Percentiles rank a stretch among this genome's conserved stretches.
Conservation (phyloP, 441 rosid genomes). For the Raphanus hybrid region DNA sequence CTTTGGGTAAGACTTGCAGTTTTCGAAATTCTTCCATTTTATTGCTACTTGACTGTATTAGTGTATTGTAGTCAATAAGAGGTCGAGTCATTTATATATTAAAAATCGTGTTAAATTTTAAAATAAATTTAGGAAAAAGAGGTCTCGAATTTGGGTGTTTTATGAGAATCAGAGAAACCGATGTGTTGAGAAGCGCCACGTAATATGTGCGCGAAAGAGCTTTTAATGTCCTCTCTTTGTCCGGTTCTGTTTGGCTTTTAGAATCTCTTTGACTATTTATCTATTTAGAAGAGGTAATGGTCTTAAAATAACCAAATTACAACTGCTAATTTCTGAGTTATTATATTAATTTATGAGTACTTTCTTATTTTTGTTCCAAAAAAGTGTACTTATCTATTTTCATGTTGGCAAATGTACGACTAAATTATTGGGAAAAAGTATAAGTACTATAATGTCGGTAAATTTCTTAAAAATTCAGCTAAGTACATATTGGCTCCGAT, state of each 20-base stretch:
- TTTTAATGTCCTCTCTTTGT: slow-evolving; percentile 43
- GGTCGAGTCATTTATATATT: slow-evolving; percentile 33
- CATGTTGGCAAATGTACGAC: too few species aligned
- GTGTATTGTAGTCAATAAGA: slow-evolving; percentile 22
- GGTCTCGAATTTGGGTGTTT: slow-evolving; percentile 50
- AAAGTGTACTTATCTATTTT: too few species aligned
- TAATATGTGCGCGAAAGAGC: slow-evolving; percentile 25
- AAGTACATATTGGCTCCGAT: too few species aligned
- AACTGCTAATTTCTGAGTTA: too few species aligned
- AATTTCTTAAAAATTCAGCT: too few species aligned
- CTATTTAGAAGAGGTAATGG: not conserved
- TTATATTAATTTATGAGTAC: too few species aligned
- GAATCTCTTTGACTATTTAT: slow-evolving; percentile 41
- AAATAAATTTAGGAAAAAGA: slow-evolving; percentile 37
- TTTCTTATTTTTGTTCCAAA: too few species aligned
- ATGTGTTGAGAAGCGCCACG: slow-evolving; percentile 40
- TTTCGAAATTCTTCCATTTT: slow-evolving; percentile 37
- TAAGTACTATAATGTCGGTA: too few species aligned
- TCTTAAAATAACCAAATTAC: too few species aligned
- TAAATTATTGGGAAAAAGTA: too few species aligned
- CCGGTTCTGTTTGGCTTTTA: slow-evolving; percentile 38
- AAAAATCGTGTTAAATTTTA: not conserved
- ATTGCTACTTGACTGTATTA: slow-evolving; percentile 27
- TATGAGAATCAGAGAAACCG: slow-evolving; percentile 38
- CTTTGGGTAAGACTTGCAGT: slow-evolving; percentile 1